Conservation (phyloP, 371 early-diverging fungal species). For the Zancudomyces culisetae region DNA sequence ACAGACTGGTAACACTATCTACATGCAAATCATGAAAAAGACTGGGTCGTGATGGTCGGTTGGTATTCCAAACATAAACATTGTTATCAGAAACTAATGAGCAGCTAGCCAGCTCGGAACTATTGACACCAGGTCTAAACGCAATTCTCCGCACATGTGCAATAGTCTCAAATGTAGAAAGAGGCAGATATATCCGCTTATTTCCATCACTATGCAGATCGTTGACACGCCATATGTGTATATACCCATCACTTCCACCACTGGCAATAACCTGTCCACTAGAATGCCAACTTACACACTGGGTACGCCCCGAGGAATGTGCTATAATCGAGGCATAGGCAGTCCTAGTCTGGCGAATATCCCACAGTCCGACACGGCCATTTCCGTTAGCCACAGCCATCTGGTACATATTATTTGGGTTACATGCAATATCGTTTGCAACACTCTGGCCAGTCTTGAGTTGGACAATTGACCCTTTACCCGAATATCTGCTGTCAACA, state of each 20-base stretch:
- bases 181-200: neutral
- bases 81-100: constrained; percentile 8
- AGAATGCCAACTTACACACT: constrained; percentile 17
- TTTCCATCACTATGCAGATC: neutral
- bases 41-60: constrained; percentile 16
- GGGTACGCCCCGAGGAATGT: constrained; percentile 8
- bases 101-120: constrained; percentile 20
- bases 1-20: constrained; percentile 8
- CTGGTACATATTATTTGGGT: constrained; percentile 13
- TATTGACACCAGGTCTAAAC: constrained; percentile 24
- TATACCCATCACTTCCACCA: constrained; percentile 16
- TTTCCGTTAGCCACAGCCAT: constrained; percentile 16
- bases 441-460: constrained; percentile 6
- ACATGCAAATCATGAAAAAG: constrained; percentile 19
- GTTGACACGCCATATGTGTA: constrained; percentile 19
- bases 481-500: constrained; percentile 2
- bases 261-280: constrained; percentile 18
- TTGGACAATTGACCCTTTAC: constrained; percentile 4
- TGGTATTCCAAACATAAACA: constrained; percentile 21
- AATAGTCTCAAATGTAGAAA: constrained; percentile 11
- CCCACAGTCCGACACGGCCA: constrained; percentile 15
- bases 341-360: constrained; percentile 6
- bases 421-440: constrained; percentile 20
- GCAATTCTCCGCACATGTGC: constrained; percentile 8
- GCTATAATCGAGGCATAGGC: constrained; percentile 7